A percentile compares a stretch with the other conserved stretches of the same genome.
phyloP scores from a whole-genome alignment of 225 moss, liverwort and hornwort genomes.

The Lunularia cruciata region DNA sequence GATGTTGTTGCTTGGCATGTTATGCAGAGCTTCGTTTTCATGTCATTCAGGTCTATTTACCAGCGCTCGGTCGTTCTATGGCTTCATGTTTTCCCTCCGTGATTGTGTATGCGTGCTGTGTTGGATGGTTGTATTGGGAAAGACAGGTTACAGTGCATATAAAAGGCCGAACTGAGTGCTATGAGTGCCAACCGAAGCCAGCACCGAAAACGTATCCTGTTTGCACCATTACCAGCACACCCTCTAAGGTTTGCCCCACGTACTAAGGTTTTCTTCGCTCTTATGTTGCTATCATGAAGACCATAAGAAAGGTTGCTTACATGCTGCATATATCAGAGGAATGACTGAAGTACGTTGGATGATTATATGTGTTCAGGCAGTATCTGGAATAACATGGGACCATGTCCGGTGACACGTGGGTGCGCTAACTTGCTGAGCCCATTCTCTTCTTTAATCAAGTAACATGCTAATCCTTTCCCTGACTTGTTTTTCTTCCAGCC shows the following conservation, averaged over 20 bases:
- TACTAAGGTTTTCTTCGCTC: neutral
- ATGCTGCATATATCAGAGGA: too few relatives aligned
- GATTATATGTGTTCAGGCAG: too few relatives aligned
- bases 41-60: neutral
- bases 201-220: constrained; percentile 97
- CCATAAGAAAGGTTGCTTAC: too few relatives aligned
- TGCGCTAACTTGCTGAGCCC: too few relatives aligned
- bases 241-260: constrained; percentile 65
- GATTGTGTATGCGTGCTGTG: neutral
- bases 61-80: neutral
- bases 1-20: neutral
- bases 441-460: too few relatives aligned
- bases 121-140: constrained; percentile 11
- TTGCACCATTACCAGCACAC: constrained; percentile 98
- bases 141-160: constrained; percentile 90
- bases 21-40: neutral
- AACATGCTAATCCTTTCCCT: neutral
- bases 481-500: constrained; percentile 54
- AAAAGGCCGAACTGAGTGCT: constrained; percentile 90
- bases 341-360: too few relatives aligned
- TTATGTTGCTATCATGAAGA: neutral
- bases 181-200: constrained; percentile 98
- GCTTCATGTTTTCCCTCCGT: neutral
- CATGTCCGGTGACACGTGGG: too few relatives aligned
- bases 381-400: too few relatives aligned